Percentiles rank a stretch among this genome's conserved stretches.
Conservation (phyloP, 257 asterid genomes). For the Oldenlandia corymbosa region DNA sequence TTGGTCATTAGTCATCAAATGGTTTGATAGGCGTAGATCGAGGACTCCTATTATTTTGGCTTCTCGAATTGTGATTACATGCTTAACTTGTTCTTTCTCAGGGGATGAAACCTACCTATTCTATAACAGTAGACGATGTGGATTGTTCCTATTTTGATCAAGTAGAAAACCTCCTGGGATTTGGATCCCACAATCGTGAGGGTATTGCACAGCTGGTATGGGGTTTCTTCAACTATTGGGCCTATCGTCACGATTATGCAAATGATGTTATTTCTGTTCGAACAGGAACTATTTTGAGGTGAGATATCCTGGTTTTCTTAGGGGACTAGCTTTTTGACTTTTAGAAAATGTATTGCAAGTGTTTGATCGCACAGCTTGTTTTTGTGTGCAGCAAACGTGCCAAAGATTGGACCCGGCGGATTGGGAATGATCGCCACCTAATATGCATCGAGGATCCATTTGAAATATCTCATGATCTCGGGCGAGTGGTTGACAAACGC, state of each 20-base stretch:
- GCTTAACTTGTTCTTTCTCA: constrained; percentile 21
- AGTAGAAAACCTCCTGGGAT: constrained; percentile 62
- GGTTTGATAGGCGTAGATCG: too few species aligned
- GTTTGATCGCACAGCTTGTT: too few species aligned
- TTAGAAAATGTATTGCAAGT: too few species aligned
- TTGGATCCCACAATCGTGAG: constrained; percentile 64
- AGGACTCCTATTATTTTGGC: too few species aligned
- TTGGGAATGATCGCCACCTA: constrained; percentile 89
- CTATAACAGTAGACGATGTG: constrained; percentile 45
- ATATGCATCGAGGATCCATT: constrained; percentile 99
- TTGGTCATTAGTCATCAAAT: too few species aligned
- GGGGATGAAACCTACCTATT: constrained; percentile 69
- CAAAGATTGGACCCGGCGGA: constrained; percentile 93
- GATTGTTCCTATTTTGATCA: constrained; percentile 78
- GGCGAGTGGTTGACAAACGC: constrained; percentile 81
- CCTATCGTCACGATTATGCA: constrained; percentile 82
- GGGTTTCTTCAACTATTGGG: constrained; percentile 93
- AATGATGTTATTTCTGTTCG: constrained; percentile 85
- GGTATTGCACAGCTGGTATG: constrained; percentile 60
- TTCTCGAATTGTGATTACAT: background rate
- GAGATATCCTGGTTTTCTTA: background rate
- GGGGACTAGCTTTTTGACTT: too few species aligned
- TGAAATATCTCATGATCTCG: constrained; percentile 85
- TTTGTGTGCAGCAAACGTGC: constrained; percentile 51
- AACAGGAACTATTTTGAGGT: constrained; percentile 72